Base-by-base conservation (phyloP, 805 yeast genomes). In the Metschnikowia noctiluminum region DNA sequence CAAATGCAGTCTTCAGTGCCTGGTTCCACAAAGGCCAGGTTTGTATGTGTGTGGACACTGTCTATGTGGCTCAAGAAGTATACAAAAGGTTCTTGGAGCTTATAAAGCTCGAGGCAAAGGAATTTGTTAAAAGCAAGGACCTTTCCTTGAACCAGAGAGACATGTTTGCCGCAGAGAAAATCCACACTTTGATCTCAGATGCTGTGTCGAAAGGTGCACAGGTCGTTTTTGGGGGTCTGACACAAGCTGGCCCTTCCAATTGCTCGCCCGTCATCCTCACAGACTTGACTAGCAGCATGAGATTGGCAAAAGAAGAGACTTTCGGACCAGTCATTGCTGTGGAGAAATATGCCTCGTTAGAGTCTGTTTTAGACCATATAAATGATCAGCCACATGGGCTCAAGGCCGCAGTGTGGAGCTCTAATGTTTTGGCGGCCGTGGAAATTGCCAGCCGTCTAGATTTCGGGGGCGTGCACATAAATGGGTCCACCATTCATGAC, bases 11-110 rank as follows among this genome's bases (percentile, higher is more conserved):
- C 8, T 63, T 66, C 65, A 59, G 69, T 27, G 57, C 70, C 9
- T 73, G 75, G 76, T 57, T 64, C 42, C 74, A 76, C 53, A 70
- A 66, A 52, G 80, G 79, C 11, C 80, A 76, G 48, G 66, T 76
- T 21, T 77, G 81, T 55, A 76, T 76, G 79, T 64, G 71, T 45
- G 66, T 75, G 1, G 79, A 76, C 43, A 56, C 60, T 8, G 59
- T 72, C 1, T 73, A 51, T 44, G 58, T 76, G 32, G 69, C 73
- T 37, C 73, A 68, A 38, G 28, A 52, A 0, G 57, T 68, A 1
- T 73, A 71, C 45, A 66, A 68, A 5, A 57, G 65, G 35, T 62
- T 66, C 28, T 42, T 62, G 15, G 51, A 40, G 2, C 41, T 49
- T 10, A 27, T 74, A 31, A 40, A 43, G 13, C 49, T 21, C 4